Conservation (phyloP, 108 stramenopile species). For the Pelagomonas calceolata region DNA sequence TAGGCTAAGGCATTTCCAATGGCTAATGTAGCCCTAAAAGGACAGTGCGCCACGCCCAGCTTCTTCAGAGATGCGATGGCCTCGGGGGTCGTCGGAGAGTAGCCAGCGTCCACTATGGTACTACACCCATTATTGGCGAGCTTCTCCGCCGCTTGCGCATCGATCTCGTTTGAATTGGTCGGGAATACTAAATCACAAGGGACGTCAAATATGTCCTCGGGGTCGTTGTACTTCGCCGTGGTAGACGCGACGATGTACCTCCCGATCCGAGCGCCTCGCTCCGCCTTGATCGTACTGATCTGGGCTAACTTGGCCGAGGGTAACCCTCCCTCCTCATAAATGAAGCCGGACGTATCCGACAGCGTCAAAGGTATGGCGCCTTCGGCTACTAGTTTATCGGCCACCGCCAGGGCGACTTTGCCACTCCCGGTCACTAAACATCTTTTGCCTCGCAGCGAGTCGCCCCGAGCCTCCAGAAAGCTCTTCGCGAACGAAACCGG, state of each 20-base stretch:
- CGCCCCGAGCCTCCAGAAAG: slow-evolving; percentile 70
- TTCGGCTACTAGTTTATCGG: slow-evolving; percentile 73
- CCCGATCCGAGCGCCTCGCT: slow-evolving; percentile 78
- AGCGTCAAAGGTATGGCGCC: slow-evolving; percentile 90
- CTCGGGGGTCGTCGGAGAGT: slow-evolving; percentile 55
- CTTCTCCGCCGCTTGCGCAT: slow-evolving; percentile 46
- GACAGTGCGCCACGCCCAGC: slow-evolving; percentile 74
- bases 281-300: slow-evolving; percentile 81
- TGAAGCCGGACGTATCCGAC: slow-evolving; percentile 78
- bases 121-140: slow-evolving; percentile 82
- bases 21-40: slow-evolving; percentile 71
- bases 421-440: slow-evolving; percentile 84
- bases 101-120: slow-evolving; percentile 80
- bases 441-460: slow-evolving; percentile 80
- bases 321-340: slow-evolving; percentile 90
- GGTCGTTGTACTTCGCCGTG: slow-evolving; percentile 73
- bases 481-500: slow-evolving; percentile 79
- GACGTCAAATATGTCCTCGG: slow-evolving; percentile 60
- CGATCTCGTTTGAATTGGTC: slow-evolving; percentile 67
- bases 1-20: slow-evolving; percentile 60
- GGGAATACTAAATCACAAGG: slow-evolving; percentile 86
- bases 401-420: slow-evolving; percentile 79
- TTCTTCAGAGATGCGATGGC: slow-evolving; percentile 65
- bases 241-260: slow-evolving; percentile 74
- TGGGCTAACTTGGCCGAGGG: slow-evolving; percentile 68